Percentiles rank a stretch among this genome's conserved stretches.
Conservation (phyloP, 139 green algal genomes). For the Chlorella sorokiniana region DNA sequence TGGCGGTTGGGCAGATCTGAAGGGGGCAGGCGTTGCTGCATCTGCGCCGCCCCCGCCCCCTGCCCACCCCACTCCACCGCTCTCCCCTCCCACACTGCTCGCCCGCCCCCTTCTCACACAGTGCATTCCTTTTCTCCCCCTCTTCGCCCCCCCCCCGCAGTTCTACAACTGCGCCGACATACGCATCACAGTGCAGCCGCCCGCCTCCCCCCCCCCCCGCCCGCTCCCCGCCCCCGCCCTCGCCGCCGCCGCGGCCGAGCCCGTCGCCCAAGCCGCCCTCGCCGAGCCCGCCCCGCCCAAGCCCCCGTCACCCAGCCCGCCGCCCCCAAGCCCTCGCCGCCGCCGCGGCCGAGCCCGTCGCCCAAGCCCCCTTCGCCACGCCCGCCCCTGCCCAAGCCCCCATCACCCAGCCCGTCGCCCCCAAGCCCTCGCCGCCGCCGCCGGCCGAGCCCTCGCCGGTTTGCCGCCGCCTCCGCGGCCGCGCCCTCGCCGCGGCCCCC, state of each 20-base stretch:
- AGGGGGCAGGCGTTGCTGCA: neutral
- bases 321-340: neutral
- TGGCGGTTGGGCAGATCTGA: neutral
- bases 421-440: too few relatives aligned
- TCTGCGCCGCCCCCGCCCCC: neutral
- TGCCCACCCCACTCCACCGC: neutral
- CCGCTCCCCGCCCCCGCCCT: neutral
- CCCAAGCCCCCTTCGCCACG: neutral
- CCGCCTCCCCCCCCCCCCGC: neutral
- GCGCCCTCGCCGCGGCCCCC: too few relatives aligned
- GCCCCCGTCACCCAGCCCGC: neutral
- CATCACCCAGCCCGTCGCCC: neutral
- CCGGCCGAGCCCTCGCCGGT: neutral
- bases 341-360: neutral
- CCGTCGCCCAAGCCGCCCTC: neutral
- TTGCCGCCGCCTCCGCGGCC: neutral
- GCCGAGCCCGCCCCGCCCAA: neutral
- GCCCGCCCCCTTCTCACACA: too few relatives aligned
- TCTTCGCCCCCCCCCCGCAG: neutral
- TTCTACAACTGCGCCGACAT: slow-evolving; percentile 15
- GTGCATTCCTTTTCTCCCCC: too few relatives aligned
- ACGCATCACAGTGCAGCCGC: neutral
- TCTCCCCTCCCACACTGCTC: neutral
- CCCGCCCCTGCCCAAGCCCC: too few relatives aligned
- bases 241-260: neutral